Evolutionary conservation across 768 basidiomycete species (phyloP), one percentile per base, ranked within the genome.

Genomic region (Trametes villosa): DNA sequence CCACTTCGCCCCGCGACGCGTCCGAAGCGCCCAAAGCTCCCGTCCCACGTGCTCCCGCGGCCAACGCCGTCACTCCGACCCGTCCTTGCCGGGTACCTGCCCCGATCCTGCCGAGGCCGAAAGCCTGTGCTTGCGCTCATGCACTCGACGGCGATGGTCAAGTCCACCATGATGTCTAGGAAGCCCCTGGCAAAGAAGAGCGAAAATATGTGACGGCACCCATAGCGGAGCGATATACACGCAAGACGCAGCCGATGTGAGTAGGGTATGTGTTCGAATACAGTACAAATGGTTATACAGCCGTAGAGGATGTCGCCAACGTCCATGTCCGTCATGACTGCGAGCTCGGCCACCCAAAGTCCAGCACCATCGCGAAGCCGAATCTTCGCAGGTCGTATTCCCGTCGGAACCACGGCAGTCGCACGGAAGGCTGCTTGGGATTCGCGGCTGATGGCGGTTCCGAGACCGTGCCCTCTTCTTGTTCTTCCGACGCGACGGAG

Each of bases 361-460:
- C 92, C 42, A 94, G 58, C 38, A 92, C 76, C 58, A 93, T 75
- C 42, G 84, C 85, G 44, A 94, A 76, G 9, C 92, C 92, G 72
- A 88, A 86, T 12, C 81, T 81, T 27, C 86, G 83, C 61, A 94
- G 72, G 70, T 94, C 91, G 66, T 90, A 86, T 69, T 89, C 85
- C 65, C 77, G 65, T 74, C 41, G 82, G 77, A 47, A 76, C 63
- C 47, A 59, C 20, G 68, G 55, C 17, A 57, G 53, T 31, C n/a
- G 31, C 40, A 34, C 48, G 24, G 29, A 36, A 42, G 38, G 12
- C 33, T 53, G 34, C 18, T 20, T 47, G 15, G 47, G 42, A 33
- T 13, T 27, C 8, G 40, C 20, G 40, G n/a, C 38, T 30, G 34
- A 40, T n/a, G 20, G 18, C 22, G 51, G 48, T 15, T 20, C 29